These are phyloP conservation scores for Leptomonas seymouri DNA, from an alignment of 208 protist genomes.

Conservation along the genomic window DNA sequence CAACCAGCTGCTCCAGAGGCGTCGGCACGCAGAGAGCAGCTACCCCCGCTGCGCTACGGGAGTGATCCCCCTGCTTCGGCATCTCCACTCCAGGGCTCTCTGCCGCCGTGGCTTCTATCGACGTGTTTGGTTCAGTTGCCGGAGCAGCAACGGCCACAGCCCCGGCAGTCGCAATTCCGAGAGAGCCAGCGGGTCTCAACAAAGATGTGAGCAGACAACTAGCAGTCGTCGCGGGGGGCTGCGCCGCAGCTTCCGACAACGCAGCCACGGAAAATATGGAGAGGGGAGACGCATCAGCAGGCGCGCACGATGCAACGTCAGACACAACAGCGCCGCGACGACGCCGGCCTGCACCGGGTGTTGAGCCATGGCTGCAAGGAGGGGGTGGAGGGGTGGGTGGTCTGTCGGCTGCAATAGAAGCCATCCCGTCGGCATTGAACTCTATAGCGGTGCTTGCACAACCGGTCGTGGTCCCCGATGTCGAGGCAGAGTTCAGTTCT, in stretches of 20 bases:
- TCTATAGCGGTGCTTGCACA: no score
- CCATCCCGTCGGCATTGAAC: no score
- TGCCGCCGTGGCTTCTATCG: neutral
- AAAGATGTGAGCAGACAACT: neutral
- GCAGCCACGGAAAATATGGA: neutral
- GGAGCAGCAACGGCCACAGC: neutral
- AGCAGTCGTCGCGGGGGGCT: neutral
- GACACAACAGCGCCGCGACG: conserved; percentile 20
- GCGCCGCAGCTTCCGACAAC: neutral
- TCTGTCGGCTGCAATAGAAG: no score
- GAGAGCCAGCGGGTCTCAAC: neutral
- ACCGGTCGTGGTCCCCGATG: neutral
- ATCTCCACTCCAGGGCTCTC: neutral
- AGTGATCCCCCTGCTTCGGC: neutral
- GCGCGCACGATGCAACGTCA: conserved; percentile 4
- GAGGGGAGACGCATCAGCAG: neutral
- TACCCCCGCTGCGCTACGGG: no score
- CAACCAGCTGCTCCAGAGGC: conserved; percentile 3
- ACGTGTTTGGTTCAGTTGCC: no score
- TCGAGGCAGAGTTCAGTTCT: neutral
- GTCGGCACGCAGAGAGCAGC: neutral
- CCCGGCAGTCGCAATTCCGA: neutral
- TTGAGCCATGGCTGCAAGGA: no score
- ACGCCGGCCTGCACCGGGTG: no score
- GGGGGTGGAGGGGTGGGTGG: neutral